phyloP scores from a whole-genome alignment of 2,329 filamentous ascomycete genomes.

The Teratosphaeria nubilosa region DNA sequence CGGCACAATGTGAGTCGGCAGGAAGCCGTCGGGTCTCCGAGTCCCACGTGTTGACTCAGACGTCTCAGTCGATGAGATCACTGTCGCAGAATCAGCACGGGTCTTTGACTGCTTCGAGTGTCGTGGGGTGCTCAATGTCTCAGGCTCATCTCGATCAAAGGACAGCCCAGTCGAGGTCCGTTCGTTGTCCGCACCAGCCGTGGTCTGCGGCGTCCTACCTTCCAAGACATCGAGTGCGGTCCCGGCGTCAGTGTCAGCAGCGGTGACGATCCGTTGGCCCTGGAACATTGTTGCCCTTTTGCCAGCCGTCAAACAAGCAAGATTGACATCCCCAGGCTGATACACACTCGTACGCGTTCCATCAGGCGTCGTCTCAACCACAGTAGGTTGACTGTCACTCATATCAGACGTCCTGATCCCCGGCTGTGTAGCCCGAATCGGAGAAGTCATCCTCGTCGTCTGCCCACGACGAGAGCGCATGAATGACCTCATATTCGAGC shows the following conservation, averaged over 20 bases:
- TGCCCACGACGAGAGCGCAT: neutral
- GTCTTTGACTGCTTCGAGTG: neutral
- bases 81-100: neutral
- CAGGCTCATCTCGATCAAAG: neutral
- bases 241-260: neutral
- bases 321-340: neutral
- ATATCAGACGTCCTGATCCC: neutral
- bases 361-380: neutral
- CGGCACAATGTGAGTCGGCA: neutral
- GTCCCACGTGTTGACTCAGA: neutral
- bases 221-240: neutral
- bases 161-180: neutral
- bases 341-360: neutral
- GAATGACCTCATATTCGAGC: neutral
- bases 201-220: neutral
- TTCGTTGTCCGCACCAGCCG: neutral
- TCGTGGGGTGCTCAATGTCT: neutral
- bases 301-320: neutral
- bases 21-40: neutral
- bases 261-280: neutral
- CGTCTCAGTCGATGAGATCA: neutral
- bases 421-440: neutral
- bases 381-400: neutral
- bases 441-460: neutral
- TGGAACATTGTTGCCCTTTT: neutral